Conservation (phyloP, 371 early-diverging fungal species). For the Rhizoclosmatium hyalinum region DNA sequence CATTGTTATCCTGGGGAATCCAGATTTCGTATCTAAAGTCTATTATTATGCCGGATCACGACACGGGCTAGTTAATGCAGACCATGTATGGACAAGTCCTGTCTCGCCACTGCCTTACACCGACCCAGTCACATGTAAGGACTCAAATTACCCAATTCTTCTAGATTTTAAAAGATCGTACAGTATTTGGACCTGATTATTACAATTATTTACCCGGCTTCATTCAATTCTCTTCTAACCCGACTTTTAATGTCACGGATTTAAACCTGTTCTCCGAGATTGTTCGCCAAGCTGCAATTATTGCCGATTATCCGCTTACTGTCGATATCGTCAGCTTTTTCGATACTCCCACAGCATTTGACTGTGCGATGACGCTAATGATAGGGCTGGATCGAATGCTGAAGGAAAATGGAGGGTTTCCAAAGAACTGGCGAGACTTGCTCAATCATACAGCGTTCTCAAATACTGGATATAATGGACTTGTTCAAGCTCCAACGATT, state of each 20-base stretch:
- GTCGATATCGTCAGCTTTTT: neutral
- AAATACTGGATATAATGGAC: slow-evolving; percentile 3
- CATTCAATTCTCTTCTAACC: neutral
- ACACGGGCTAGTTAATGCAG: neutral
- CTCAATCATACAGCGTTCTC: neutral
- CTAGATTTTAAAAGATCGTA: too few species aligned
- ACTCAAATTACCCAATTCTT: neutral
- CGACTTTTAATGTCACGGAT: too few species aligned
- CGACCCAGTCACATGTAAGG: neutral
- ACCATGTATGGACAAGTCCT: neutral
- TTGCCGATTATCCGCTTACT: neutral
- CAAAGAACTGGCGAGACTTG: neutral
- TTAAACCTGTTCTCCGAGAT: too few species aligned
- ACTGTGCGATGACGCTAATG: slow-evolving; percentile 2
- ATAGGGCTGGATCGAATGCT: neutral
- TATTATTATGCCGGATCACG: neutral
- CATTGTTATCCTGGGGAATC: neutral
- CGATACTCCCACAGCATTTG: neutral
- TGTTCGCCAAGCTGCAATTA: neutral
- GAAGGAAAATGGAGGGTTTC: neutral
- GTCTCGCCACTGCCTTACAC: neutral
- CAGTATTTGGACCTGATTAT: neutral
- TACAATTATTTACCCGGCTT: neutral
- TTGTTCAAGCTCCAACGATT: neutral
- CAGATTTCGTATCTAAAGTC: neutral